These are phyloP conservation scores for Clohesyomyces aquaticus DNA, from an alignment of 495 filamentous ascomycete genomes.

Conservation along the genomic window DNA sequence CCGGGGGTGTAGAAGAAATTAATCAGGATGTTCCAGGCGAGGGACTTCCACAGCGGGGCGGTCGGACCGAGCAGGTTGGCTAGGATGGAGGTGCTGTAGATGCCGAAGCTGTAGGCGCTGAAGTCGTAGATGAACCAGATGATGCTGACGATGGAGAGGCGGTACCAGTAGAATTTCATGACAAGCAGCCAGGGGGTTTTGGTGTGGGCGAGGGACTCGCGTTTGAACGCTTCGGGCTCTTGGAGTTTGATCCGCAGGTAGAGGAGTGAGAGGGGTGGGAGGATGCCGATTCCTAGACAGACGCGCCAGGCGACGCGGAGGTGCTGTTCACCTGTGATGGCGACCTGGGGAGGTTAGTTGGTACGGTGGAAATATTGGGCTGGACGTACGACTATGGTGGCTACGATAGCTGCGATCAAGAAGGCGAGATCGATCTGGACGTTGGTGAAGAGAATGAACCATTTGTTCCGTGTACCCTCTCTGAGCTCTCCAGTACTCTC, in stretches of 20 bases:
- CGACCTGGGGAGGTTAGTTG: slow-evolving; percentile 48
- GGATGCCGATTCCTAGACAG: slow-evolving; percentile 74
- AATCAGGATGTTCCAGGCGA: slow-evolving; percentile 84
- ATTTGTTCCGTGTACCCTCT: slow-evolving; percentile 76
- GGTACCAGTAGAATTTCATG: slow-evolving; percentile 63
- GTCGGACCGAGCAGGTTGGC: slow-evolving; percentile 61
- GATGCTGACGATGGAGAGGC: slow-evolving; percentile 68
- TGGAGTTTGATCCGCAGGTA: slow-evolving; percentile 73
- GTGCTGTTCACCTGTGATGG: slow-evolving; percentile 71
- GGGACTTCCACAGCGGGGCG: slow-evolving; percentile 69
- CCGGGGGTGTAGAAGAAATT: slow-evolving; percentile 88
- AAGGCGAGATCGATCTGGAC: slow-evolving; percentile 83
- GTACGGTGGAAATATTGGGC: background rate
- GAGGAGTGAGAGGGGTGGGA: slow-evolving; percentile 76
- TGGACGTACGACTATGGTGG: slow-evolving; percentile 52
- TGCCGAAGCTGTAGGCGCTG: slow-evolving; percentile 75
- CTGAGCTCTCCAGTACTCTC: slow-evolving; percentile 85
- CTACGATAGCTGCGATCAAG: slow-evolving; percentile 73
- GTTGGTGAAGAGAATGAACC: slow-evolving; percentile 95
- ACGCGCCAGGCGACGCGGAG: slow-evolving; percentile 76
- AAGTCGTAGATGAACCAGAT: slow-evolving; percentile 98
- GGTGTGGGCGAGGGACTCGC: slow-evolving; percentile 55
- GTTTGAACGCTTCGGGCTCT: slow-evolving; percentile 82
- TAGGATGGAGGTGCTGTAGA: slow-evolving; percentile 75
- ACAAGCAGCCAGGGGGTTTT: slow-evolving; percentile 62